Base-by-base conservation (phyloP, 371 early-diverging fungal species). In the Mucor saturninus region DNA sequence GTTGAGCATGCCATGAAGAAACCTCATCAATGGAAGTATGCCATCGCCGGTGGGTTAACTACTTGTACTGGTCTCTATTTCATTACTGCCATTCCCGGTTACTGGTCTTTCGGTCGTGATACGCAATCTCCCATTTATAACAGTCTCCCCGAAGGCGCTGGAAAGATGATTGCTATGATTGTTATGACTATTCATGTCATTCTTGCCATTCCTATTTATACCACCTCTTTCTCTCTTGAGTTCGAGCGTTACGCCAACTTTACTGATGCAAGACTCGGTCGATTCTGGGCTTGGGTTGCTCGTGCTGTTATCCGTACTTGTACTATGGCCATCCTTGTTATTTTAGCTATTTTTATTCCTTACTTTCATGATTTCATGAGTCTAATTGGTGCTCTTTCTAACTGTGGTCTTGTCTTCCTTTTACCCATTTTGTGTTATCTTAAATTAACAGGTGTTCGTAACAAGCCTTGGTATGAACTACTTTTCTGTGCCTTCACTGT, bases 151-250 rank as follows among this genome's bases (percentile, higher is more conserved):
- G 61, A 72, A 7, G 90, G 88, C 7, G 63, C 83, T 28, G 73
- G 83, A 29, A 76, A 83, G n/a, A 81, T 77, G 5, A 68, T 84
- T 40, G 81, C 92, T 32, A 85, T 89, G 56, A 84, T 86, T 54
- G 84, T 92, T 67, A 88, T 93, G 69, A 90, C 92, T 0, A 74
- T 88, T 11, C 94, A 93, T 60, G 92, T 93, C 28, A 71, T 93
- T 14, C 71, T 93, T 26, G 93, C 94, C 31, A 87, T 90, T 52
- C 95, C 95, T 3, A 83, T 93, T 28, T 83, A 90, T 56, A 72
- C 92, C 51, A 91, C 92, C 0, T 86, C 92, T 9, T 90, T 95
- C 64, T 87, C 91, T 40, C 69, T 86, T 39, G 89, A 90, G 61
- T 75, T 89, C 30, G 91, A 90, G 63, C 54, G 73, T 10, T 83